Base-by-base conservation (phyloP, 352 stramenopile genomes). In the Globisporangium canariense region DNA sequence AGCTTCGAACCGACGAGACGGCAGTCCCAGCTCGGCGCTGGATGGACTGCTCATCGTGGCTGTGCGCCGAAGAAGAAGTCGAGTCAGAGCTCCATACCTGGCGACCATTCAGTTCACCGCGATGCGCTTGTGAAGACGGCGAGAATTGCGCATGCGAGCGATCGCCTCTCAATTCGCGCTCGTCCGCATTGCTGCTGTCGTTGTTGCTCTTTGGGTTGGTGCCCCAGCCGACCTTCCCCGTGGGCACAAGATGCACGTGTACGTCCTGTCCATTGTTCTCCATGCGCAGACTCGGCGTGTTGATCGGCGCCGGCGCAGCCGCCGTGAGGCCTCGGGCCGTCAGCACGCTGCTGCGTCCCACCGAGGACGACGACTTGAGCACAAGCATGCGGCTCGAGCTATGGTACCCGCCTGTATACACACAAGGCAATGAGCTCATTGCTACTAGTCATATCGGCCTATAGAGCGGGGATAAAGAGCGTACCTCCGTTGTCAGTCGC, bases 271-370 rank as follows among this genome's bases (percentile, higher is more conserved):
- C 65, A n/a, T 78, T 71, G 60, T 77, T 77, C 56, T 93, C 81
- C 47, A 78, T 78, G 55, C 84, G 85, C 18, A 91, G 64, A 68
- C 83, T 94, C 14, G 80, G 80, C 30, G 86, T 91, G 70, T 94
- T 94, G 65, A 93, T 80, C 1, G 86, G 83, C n/a, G 81, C 73
- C 20, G 83, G 83, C 30, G 79, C 68, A 0, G 75, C 62, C n/a
- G 73, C 68, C 13, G 65, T 18, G 20, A 68, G 65, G 16, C 59
- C 57, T 18, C 62, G 62, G 20, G 59, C 38, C 0, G 32, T 36
- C 36, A 67, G 40, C 3, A 64, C 22, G 13, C 67, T 66, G 38
- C 54, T 58, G 28, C 13, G 43, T 13, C 6, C 41, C 41, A 16
- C 54, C 22, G 47, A 59, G 14, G 38, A 22, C 28, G 71, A 56